These are phyloP conservation scores for rapeseed (Brassica napus) DNA, from an alignment of 345 rosid species.

Conservation along the genomic window DNA sequence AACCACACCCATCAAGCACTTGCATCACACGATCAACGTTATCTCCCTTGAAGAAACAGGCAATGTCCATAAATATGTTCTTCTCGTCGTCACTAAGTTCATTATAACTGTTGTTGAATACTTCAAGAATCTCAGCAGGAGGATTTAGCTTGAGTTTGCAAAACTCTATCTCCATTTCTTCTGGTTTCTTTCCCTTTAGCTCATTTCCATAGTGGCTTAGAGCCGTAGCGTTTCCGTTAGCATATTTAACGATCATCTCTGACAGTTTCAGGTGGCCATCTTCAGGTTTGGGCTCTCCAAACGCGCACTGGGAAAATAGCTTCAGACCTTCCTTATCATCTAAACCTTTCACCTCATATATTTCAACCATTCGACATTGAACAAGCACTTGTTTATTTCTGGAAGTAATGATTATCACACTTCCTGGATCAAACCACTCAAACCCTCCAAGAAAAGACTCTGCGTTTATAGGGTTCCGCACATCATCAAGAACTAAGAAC, in stretches of 20 bases:
- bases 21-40: neutral
- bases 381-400: constrained; percentile 10
- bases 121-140: constrained; percentile 4
- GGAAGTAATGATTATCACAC: constrained; percentile 8
- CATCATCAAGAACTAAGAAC: constrained; percentile 21
- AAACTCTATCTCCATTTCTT: constrained; percentile 3
- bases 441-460: constrained; percentile 22
- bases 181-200: neutral
- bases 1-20: constrained; percentile 25
- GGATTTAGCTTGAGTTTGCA: neutral
- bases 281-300: neutral
- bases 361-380: neutral
- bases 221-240: constrained; percentile 12
- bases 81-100: constrained; percentile 33
- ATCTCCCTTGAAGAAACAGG: constrained; percentile 35
- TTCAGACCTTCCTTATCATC: neutral
- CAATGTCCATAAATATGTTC: constrained; percentile 38
- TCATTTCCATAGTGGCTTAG: constrained; percentile 1
- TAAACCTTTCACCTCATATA: constrained; percentile 7
- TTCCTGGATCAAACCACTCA: constrained; percentile 24
- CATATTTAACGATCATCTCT: neutral
- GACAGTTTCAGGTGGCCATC: neutral
- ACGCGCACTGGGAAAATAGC: neutral
- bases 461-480: neutral
- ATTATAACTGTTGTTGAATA: constrained; percentile 31